Conservation (phyloP, 768 basidiomycete species). For the Trametes gibbosa region DNA sequence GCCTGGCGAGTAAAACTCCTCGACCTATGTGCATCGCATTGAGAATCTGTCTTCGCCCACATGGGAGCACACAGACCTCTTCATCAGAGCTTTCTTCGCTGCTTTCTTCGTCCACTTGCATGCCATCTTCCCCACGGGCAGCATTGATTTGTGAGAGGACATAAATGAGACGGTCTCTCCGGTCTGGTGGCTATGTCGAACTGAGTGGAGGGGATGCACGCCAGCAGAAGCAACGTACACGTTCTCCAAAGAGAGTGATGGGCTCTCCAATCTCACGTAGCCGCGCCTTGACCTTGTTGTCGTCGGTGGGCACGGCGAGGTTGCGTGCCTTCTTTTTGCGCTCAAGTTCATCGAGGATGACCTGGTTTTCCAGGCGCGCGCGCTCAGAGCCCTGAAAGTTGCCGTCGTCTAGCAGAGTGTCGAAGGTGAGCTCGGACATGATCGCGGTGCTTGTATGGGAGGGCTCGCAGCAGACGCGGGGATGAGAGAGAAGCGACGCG, state of each 20-base stretch:
- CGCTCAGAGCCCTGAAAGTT: conserved; percentile 72
- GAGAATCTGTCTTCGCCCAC: background rate
- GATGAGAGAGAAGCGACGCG: background rate
- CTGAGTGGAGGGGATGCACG: background rate
- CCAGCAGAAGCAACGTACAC: conserved; percentile 55
- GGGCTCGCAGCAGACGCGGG: background rate
- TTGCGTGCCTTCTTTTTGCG: conserved; percentile 92
- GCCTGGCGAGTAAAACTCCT: conserved; percentile 95
- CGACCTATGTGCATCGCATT: conserved; percentile 51
- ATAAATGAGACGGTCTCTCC: conserved; percentile 92
- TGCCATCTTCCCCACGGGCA: conserved; percentile 77
- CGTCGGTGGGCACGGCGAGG: conserved; percentile 96
- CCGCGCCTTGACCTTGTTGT: conserved; percentile 85
- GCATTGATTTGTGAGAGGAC: conserved; percentile 92
- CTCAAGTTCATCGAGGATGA: conserved; percentile 93
- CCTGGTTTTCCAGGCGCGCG: conserved; percentile 77
- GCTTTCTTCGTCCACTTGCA: conserved; percentile 70
- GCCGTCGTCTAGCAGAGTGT: conserved; percentile 76
- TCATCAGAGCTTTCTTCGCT: conserved; percentile 74
- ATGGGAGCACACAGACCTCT: conserved; percentile 46
- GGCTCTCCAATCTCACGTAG: conserved; percentile 94
- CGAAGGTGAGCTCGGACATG: conserved; percentile 77
- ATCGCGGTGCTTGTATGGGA: background rate
- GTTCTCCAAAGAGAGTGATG: conserved; percentile 96
- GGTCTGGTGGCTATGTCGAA: conserved; percentile 77